Evolutionary conservation across 2,329 filamentous ascomycete species (phyloP), one percentile per base, ranked within the genome.

Genomic region (Ophiocordyceps australis): DNA sequence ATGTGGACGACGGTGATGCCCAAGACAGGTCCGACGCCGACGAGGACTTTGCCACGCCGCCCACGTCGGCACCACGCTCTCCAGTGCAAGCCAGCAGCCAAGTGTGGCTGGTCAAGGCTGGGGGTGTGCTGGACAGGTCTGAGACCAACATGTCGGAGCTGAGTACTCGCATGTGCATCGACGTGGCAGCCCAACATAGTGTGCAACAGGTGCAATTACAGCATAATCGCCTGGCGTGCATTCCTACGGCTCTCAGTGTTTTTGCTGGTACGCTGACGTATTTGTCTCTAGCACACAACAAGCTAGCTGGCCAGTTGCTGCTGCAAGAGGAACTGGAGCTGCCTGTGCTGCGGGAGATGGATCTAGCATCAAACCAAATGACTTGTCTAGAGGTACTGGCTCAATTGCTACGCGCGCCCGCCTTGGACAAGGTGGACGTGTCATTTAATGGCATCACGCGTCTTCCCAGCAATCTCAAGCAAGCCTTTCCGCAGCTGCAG

Each of bases 391-490:
- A 65, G 2, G 68, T 75, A 1, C 52, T 95, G 11, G 61, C 69
- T 4, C 50, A 57, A 5, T 56, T 70, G 35, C 62, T 95, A 5
- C 59, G 64, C n/a, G 82, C 85, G 0, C 82, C 83, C 0, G 58
- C 54, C 6, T 61, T 95, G 6, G 68, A 75, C 28, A 77, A 76
- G 37, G 59, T 94, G 2, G 80, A 95, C 41, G 60, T 91, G 7
- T 82, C 77, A 14, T 66, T 76, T 35, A 95, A 95, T 45, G 72
- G 77, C n/a, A 53, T 95, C 17, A 65, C 70, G 1, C 62, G 64
- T 1, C 57, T 94, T 0, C 80, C 85, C 0, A 36, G 45, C 3
- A 46, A 45, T 14, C 54, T 93, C 6, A 72, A 72, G 27, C 52
- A 63, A 6, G 55, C 54, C 2, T 94, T 82, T 43, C 80, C 82